phyloP scores from a whole-genome alignment of 2,329 filamentous ascomycete genomes.

The Cephalotrichum gorgonifer region DNA sequence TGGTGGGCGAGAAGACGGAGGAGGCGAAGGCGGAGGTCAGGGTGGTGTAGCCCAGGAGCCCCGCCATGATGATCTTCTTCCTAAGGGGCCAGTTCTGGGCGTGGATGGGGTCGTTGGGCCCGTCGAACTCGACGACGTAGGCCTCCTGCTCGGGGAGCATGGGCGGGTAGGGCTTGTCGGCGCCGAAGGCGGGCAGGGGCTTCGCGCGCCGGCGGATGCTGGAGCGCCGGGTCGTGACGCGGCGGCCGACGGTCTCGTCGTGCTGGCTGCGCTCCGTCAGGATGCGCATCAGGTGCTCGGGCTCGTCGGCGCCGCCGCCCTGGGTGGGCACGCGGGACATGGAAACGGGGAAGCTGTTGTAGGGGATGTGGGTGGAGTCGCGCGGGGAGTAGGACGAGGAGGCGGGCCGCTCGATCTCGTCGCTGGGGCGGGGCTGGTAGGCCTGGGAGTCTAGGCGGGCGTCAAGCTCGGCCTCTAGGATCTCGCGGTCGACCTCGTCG shows the following conservation, averaged over 20 bases:
- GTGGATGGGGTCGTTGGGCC: constrained; percentile 71
- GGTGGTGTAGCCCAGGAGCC: constrained; percentile 64
- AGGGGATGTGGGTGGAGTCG: constrained; percentile 28
- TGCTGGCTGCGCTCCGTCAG: constrained; percentile 63
- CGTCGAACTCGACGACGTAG: constrained; percentile 79
- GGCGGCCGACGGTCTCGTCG: constrained; percentile 57
- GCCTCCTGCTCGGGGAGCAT: constrained; percentile 59
- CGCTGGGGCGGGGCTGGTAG: constrained; percentile 29
- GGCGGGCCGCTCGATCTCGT: constrained; percentile 50
- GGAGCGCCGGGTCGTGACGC: constrained; percentile 14
- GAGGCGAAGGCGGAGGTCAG: constrained; percentile 61
- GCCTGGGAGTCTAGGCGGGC: constrained; percentile 7
- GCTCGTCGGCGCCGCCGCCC: constrained; percentile 57
- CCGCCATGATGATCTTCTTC: constrained; percentile 64
- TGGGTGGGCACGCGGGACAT: constrained; percentile 56
- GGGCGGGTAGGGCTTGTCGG: constrained; percentile 65
- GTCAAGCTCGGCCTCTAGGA: constrained; percentile 1
- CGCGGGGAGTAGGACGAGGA: constrained; percentile 39
- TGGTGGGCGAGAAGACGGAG: constrained; percentile 66
- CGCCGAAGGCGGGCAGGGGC: constrained; percentile 60
- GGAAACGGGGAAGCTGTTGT: constrained; percentile 24
- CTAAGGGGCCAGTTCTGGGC: constrained; percentile 76
- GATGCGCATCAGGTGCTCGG: constrained; percentile 61
- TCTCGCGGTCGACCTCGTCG: constrained; percentile 33
- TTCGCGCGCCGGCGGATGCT: constrained; percentile 37